Evolutionary conservation across 2,329 filamentous ascomycete genomes (phyloP), one percentile per base, ranked within the genome.

Genomic region (Penicillium sp.): DNA sequence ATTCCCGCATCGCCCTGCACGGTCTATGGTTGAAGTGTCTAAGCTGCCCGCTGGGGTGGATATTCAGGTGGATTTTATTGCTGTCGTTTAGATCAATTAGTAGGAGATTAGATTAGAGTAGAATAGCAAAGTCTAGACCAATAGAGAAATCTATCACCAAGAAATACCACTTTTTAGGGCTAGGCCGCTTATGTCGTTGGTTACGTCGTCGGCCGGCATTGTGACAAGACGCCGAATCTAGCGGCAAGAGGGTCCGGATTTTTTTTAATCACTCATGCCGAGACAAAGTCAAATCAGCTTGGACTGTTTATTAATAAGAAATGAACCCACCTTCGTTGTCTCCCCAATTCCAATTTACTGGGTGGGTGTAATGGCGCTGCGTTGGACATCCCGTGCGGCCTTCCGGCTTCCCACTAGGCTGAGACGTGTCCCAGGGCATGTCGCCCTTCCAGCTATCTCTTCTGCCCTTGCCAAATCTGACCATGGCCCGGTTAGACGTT

Each of bases 11-110:
- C 48, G 49, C 3, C 62, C 62, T n/a, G 59, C 57, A 3, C 52
- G 59, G 19, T 63, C 59, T 15, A 60, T 58, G 59, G 59, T 55
- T 3, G 59, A 60, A 41, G 61, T 62, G 25, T 57, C 55, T 0
- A 55, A 53, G 9, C 40, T 63, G 17, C 61, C 61, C 2, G 59
- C 27, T 57, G 31, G 31, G 31, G 31, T 15, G 31, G 31, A 33
- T 6, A 33, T 33, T 15, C 13, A 33, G 13, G 31, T 33, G 31
- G 31, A 33, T 33, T 33, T 33, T 15, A 33, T 33, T 15, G 31
- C 31, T 33, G 31, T 33, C 31, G 4, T 33, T 13, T 33, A 33
- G 31, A 33, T 15, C 31, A 33, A 33, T 33, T 33, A 13, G 13
- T 6, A 33, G 5, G 5, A 7, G 31, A 33, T 2, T 13, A 33